Evolutionary conservation across 2,329 filamentous ascomycete species (phyloP).

Genomic region (Ascosphaera aggregata): DNA sequence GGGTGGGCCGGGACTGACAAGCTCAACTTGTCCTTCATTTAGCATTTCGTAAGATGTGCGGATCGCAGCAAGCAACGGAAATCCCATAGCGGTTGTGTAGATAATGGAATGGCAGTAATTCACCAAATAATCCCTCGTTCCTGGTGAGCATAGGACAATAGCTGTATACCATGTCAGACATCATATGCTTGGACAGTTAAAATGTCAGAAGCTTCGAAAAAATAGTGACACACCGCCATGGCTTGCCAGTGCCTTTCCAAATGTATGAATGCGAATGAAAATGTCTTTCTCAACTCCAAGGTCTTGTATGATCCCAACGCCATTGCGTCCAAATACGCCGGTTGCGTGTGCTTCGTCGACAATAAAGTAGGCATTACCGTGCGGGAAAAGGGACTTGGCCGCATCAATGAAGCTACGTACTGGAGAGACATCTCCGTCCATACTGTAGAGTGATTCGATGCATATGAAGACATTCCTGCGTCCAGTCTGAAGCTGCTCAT

Average conservation of each 20-base stretch:
- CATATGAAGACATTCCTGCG: conserved; percentile 38
- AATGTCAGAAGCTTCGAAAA: conserved; percentile 4
- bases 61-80: conserved; percentile 36
- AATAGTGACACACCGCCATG: conserved; percentile 36
- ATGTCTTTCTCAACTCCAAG: conserved; percentile 27
- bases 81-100: conserved; percentile 47
- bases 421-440: conserved; percentile 56
- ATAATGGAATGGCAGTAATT: conserved; percentile 57
- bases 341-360: conserved; percentile 34
- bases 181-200: conserved; percentile 7
- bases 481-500: conserved; percentile 16
- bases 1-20: conserved; percentile 11
- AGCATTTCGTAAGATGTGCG: conserved; percentile 34
- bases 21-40: conserved; percentile 23
- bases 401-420: conserved; percentile 35
- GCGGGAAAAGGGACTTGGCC: conserved; percentile 31
- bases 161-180: conserved; percentile 17
- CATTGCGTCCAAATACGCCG: conserved; percentile 26
- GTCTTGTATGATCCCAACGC: conserved; percentile 25
- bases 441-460: conserved; percentile 52
- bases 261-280: conserved; percentile 28
- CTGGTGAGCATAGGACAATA: conserved; percentile 36
- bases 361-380: conserved; percentile 30
- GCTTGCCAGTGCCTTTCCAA: conserved; percentile 31
- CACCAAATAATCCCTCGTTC: conserved; percentile 40